phyloP scores from a whole-genome alignment of 2,329 filamentous ascomycete species.

The Stagonosporopsis chrysanthemi region DNA sequence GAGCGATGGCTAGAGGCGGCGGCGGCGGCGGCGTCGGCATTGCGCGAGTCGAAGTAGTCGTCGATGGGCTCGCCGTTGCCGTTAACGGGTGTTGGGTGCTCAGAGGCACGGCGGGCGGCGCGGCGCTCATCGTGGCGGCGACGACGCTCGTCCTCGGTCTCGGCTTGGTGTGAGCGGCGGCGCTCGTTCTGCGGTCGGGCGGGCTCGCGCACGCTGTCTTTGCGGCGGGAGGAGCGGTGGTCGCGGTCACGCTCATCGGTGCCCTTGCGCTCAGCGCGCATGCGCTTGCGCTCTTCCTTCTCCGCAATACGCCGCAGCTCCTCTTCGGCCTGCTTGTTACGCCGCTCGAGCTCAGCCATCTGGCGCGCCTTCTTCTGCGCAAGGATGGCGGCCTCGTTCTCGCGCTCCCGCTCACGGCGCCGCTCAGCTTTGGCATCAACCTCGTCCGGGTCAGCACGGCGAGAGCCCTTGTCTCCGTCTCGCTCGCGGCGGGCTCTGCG shows the following conservation, averaged over 20 bases:
- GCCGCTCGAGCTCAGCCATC: constrained; percentile 49
- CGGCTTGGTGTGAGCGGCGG: constrained; percentile 46
- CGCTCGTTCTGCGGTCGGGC: constrained; percentile 45
- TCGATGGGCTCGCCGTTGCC: constrained; percentile 47
- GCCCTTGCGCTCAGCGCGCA: constrained; percentile 41
- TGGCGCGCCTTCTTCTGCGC: constrained; percentile 49
- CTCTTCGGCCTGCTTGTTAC: constrained; percentile 48
- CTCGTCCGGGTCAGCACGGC: constrained; percentile 46
- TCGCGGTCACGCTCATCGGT: constrained; percentile 45
- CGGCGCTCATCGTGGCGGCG: constrained; percentile 55
- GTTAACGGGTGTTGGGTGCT: constrained; percentile 27
- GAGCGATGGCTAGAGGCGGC: constrained; percentile 2
- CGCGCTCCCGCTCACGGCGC: constrained; percentile 49
- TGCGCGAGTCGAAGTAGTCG: constrained; percentile 57
- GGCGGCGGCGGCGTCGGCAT: constrained; percentile 29
- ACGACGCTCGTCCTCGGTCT: constrained; percentile 48
- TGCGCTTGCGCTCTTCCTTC: constrained; percentile 46
- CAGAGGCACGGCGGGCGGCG: constrained; percentile 48
- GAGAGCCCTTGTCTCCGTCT: constrained; percentile 47
- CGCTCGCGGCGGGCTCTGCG: constrained; percentile 39
- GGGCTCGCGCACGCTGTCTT: constrained; percentile 42
- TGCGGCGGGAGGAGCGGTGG: constrained; percentile 46
- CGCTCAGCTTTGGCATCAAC: constrained; percentile 47
- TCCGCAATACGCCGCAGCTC: constrained; percentile 51
- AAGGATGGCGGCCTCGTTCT: constrained; percentile 41